Evolutionary conservation across 495 filamentous ascomycete genomes (phyloP), one percentile per base, ranked within the genome.

Genomic region (Penicillium coffeae): DNA sequence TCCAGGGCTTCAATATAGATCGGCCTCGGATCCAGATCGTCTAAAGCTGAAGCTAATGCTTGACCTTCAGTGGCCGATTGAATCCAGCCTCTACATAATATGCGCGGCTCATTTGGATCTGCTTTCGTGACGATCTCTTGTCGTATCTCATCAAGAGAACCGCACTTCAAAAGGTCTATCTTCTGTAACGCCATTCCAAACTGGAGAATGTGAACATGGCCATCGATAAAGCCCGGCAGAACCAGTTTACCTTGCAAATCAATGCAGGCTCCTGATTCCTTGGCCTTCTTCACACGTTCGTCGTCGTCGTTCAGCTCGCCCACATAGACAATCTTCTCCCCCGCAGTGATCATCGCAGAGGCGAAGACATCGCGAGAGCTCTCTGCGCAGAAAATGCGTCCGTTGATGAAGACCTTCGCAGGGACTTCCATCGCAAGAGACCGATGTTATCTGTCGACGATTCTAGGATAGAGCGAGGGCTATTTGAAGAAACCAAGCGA

Each of bases 1-100:
- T 84, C 81, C 54, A 83, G 80, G 18, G 78, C 73, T 41, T 85
- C 80, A 49, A 85, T 75, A 52, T 79, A 76, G 19, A 85, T 79
- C 0, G 82, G 78, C 2, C 81, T 61, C 14, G 74, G 62, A 48
- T 70, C 60, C 12, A 71, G 54, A 25, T 79, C 77, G 46, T 83
- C 79, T 18, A 84, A 41, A 58, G 73, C 73, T 21, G 56, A 61
- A 3, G 79, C 76, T 7, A 73, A 58, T 1, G 77, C 76, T 10
- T 70, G 56, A 13, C 65, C 69, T 40, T 75, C 59, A 0, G 78
- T 81, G 73, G 81, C 79, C 32, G 56, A 70, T 51, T 83, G 80
- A 72, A 82, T 81, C 79, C 79, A 84, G 5, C 80, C 77, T 43
- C 74, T 69, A 43, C 76, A 77, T 42, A 84, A 60, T 21, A 85